Percentiles rank a stretch among this genome's conserved stretches.
Conservation (phyloP, 1,284 basidiomycete species). For the Somion occarium region DNA sequence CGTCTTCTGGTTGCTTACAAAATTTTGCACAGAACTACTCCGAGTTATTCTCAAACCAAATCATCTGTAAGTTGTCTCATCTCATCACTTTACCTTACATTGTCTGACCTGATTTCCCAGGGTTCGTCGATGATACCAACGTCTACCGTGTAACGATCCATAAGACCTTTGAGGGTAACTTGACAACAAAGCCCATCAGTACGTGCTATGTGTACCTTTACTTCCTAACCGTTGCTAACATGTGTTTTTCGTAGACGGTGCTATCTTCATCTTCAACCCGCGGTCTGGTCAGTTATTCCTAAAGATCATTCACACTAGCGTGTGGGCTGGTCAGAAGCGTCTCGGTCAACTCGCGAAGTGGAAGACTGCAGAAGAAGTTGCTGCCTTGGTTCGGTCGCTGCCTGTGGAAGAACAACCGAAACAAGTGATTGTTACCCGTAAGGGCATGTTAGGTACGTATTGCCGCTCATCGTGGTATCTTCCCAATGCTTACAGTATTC, state of each 20-base stretch:
- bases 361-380: slow-evolving; percentile 99
- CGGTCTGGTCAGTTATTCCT: slow-evolving; percentile 97
- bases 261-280: slow-evolving; percentile 99
- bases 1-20: slow-evolving; percentile 25
- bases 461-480: not conserved
- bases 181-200: slow-evolving; percentile 99
- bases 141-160: slow-evolving; percentile 99
- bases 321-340: slow-evolving; percentile 99
- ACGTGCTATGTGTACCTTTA: slow-evolving; percentile 23
- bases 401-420: slow-evolving; percentile 99
- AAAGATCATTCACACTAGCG: slow-evolving; percentile 99
- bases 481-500: slow-evolving; percentile 5
- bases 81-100: slow-evolving; percentile 1
- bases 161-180: slow-evolving; percentile 99
- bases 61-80: slow-evolving; percentile 75
- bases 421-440: slow-evolving; percentile 98
- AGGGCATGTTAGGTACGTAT: slow-evolving; percentile 91
- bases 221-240: slow-evolving; percentile 6
- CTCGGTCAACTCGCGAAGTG: slow-evolving; percentile 98
- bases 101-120: slow-evolving; percentile 28
- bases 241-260: slow-evolving; percentile 67
- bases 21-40: too few relatives aligned
- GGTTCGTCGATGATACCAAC: slow-evolving; percentile 99
- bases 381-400: slow-evolving; percentile 92
- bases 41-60: slow-evolving; percentile 98